These are phyloP conservation scores for Leishmania tarentolae DNA, from an alignment of 208 protist genomes.

Conservation along the genomic window DNA sequence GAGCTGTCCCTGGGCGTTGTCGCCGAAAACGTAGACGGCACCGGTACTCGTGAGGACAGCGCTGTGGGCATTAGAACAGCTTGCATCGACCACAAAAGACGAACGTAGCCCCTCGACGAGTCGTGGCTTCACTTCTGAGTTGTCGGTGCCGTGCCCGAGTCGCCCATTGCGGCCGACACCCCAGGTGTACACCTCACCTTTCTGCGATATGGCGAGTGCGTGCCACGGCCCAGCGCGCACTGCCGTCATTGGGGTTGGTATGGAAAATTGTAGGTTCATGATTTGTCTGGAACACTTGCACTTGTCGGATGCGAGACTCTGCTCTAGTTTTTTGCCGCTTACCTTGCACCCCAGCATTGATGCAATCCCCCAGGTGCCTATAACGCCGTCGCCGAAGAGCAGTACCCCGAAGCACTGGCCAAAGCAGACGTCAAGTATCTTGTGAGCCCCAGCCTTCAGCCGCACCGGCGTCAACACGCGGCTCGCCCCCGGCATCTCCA, in stretches of 20 bases:
- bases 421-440: constrained; percentile 51
- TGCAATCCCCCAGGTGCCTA: constrained; percentile 61
- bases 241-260: constrained; percentile 10
- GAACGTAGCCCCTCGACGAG: constrained; percentile 48
- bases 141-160: constrained; percentile 63
- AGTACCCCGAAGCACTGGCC: constrained; percentile 54
- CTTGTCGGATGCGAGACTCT: constrained; percentile 31
- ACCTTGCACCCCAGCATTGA: constrained; percentile 51
- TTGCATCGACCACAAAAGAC: constrained; percentile 52
- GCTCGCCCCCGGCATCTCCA: constrained; percentile 27
- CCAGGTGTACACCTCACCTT: constrained; percentile 75
- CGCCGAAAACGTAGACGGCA: constrained; percentile 72
- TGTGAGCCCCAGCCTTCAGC: constrained; percentile 26
- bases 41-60: constrained; percentile 62
- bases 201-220: constrained; percentile 50
- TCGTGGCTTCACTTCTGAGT: constrained; percentile 38
- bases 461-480: constrained; percentile 36
- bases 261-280: constrained; percentile 19
- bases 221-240: constrained; percentile 69
- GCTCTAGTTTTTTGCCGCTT: constrained; percentile 22
- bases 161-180: constrained; percentile 54
- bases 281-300: constrained; percentile 43
- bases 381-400: constrained; percentile 48
- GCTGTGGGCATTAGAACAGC: constrained; percentile 65
- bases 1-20: constrained; percentile 65